These are phyloP conservation scores for Rubroboletus pulcherrimus DNA, from an alignment of 768 basidiomycete genomes.

Conservation along the genomic window DNA sequence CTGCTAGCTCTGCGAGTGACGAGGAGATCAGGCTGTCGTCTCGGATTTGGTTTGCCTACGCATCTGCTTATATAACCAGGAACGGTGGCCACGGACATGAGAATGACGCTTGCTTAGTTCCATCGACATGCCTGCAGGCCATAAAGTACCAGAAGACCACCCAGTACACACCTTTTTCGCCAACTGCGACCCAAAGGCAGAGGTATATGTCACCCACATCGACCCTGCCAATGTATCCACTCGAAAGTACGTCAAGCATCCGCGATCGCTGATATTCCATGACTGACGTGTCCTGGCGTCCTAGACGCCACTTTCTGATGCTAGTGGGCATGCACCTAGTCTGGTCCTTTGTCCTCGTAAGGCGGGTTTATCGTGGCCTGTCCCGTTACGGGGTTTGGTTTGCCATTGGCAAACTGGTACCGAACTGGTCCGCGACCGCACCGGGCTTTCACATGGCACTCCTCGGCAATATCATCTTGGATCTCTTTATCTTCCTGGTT, in stretches of 20 bases:
- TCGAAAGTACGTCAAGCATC: constrained; percentile 22
- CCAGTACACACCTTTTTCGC: constrained; percentile 22
- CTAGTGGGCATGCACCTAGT: constrained; percentile 24
- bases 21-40: too few species aligned
- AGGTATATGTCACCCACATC: constrained; percentile 31
- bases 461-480: constrained; percentile 24
- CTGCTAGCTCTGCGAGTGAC: neutral
- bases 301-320: constrained; percentile 27
- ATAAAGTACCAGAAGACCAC: constrained; percentile 25
- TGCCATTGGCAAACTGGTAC: constrained; percentile 18
- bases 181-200: constrained; percentile 14
- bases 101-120: neutral
- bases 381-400: constrained; percentile 30
- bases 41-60: neutral
- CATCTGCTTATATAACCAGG: constrained; percentile 20
- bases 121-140: constrained; percentile 24
- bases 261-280: neutral
- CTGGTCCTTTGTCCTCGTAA: constrained; percentile 23
- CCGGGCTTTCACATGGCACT: constrained; percentile 16
- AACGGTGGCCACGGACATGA: neutral
- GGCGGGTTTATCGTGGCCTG: constrained; percentile 22
- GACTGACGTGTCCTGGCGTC: constrained; percentile 9
- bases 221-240: constrained; percentile 17
- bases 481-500: constrained; percentile 25
- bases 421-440: constrained; percentile 10